Evolutionary conservation across 225 moss, liverwort and hornwort species (phyloP).

Genomic region (Pseudisothecium myosuroides): DNA sequence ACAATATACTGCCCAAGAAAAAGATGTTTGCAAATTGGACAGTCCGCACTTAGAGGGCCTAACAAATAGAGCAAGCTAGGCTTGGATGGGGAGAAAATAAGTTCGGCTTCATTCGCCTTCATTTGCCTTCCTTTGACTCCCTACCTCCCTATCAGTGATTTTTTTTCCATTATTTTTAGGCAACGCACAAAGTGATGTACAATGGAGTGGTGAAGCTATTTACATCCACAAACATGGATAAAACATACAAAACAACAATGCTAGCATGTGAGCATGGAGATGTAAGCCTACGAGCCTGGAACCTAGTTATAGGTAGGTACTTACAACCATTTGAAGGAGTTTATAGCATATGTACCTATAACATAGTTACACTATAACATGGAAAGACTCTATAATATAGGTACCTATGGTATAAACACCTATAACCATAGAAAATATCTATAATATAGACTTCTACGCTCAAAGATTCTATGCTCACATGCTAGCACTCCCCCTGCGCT

Average conservation of each 20-base stretch:
- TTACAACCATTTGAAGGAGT: too few species aligned
- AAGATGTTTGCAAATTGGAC: background rate
- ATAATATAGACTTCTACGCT: too few species aligned
- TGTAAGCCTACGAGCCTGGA: too few species aligned
- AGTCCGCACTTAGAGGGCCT: fast-evolving
- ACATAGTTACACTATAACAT: too few species aligned
- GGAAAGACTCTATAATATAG: too few species aligned
- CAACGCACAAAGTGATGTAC: fast-evolving
- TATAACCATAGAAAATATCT: too few species aligned
- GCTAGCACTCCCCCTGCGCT: too few species aligned
- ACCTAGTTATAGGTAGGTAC: too few species aligned
- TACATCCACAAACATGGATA: background rate
- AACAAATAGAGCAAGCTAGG: background rate
- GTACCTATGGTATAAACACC: too few species aligned
- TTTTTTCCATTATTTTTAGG: background rate
- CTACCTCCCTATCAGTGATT: fast-evolving
- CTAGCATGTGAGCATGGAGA: too few species aligned
- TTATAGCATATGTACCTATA: too few species aligned
- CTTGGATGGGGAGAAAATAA: fast-evolving
- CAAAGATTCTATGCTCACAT: too few species aligned
- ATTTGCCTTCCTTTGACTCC: fast-evolving
- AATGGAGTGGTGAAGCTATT: background rate
- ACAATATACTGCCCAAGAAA: fast-evolving
- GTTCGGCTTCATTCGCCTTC: background rate
- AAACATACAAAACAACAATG: background rate